Percentiles rank a stretch among this genome's conserved stretches.
These are phyloP conservation scores for Phascolomyces articulosus DNA, from an alignment of 371 early-diverging fungal species.

Conservation along the genomic window DNA sequence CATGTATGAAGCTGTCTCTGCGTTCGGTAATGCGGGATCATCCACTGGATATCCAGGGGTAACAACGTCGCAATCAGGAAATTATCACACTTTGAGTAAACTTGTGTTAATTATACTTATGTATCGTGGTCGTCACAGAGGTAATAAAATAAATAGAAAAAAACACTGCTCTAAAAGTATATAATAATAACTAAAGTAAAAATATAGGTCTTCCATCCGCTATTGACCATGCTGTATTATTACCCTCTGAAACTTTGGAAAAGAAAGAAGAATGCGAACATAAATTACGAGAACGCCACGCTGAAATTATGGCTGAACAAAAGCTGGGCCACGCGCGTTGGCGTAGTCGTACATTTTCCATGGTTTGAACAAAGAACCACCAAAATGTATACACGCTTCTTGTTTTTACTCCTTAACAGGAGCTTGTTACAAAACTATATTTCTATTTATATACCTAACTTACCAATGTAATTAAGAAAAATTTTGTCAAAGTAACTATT, in stretches of 20 bases:
- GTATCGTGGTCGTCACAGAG: slow-evolving; percentile 27
- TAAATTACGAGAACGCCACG: slow-evolving; percentile 10
- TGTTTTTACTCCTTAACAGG: too few relatives aligned
- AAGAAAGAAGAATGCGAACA: slow-evolving; percentile 15
- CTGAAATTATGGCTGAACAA: neutral
- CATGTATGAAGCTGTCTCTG: slow-evolving; percentile 26
- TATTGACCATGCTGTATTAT: slow-evolving; percentile 50
- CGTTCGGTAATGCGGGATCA: slow-evolving; percentile 24
- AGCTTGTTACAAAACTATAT: too few relatives aligned
- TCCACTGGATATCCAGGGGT: slow-evolving; percentile 18
- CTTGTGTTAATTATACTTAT: slow-evolving; percentile 20
- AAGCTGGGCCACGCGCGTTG: neutral
- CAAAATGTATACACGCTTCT: too few relatives aligned
- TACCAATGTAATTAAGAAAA: too few relatives aligned
- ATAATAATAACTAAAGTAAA: too few relatives aligned
- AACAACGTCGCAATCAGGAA: slow-evolving; percentile 13
- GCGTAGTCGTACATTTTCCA: neutral
- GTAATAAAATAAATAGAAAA: neutral
- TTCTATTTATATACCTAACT: too few relatives aligned
- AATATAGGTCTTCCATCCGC: slow-evolving; percentile 42
- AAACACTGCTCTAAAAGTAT: too few relatives aligned
- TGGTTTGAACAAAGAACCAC: neutral
- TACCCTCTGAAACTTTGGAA: slow-evolving; percentile 39
- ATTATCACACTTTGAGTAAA: slow-evolving; percentile 19
- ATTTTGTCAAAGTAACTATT: too few relatives aligned